phyloP scores from a whole-genome alignment of 768 basidiomycete genomes.

The Pisolithus albus region DNA sequence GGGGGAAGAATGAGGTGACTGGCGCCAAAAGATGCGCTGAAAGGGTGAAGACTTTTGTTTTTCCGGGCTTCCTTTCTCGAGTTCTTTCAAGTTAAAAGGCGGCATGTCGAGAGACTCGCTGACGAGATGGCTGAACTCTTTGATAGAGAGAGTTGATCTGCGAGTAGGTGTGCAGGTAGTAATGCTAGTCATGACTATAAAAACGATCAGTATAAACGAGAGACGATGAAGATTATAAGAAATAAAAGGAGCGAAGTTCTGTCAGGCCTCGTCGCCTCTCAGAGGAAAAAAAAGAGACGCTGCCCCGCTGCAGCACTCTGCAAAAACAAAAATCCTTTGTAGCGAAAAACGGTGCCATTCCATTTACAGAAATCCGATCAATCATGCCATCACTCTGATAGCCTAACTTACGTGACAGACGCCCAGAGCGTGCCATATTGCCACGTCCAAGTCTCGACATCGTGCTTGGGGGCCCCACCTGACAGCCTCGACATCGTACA shows the following conservation, averaged over 20 bases:
- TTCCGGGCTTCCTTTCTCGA: constrained; percentile 2
- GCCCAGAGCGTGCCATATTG: no score
- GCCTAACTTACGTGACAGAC: no score
- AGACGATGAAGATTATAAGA: neutral
- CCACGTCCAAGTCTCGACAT: no score
- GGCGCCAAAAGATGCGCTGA: constrained; percentile 27
- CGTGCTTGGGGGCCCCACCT: no score
- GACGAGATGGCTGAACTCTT: constrained; percentile 29
- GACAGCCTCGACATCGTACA: no score
- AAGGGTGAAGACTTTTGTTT: constrained; percentile 20
- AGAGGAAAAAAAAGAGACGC: no score
- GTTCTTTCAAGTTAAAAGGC: constrained; percentile 3
- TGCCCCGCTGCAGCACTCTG: no score
- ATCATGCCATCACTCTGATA: no score
- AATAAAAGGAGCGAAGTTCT: neutral
- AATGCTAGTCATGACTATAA: constrained; percentile 17
- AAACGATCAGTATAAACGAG: constrained; percentile 5
- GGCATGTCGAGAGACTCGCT: constrained; percentile 26
- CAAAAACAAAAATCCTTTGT: no score
- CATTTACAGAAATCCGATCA: no score
- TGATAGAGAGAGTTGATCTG: constrained; percentile 23
- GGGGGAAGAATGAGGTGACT: constrained; percentile 9
- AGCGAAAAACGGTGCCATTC: no score
- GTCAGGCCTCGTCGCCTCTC: no score
- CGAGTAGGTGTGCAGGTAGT: constrained; percentile 4